Base-by-base conservation (phyloP, 345 rosid species). In the Salix caprea region DNA sequence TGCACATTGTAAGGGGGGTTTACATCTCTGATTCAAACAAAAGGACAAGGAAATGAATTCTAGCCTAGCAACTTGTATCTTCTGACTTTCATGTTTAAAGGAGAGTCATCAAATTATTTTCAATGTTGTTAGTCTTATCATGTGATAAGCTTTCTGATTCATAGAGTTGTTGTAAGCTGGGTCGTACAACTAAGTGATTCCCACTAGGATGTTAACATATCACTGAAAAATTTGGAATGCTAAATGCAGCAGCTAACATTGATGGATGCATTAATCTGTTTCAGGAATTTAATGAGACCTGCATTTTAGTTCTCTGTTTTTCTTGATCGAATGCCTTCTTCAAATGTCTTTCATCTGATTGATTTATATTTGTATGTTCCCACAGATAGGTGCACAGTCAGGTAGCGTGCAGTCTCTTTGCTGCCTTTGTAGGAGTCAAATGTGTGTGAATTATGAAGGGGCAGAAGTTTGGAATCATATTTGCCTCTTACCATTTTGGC, bases 11-110 rank as follows among this genome's bases (percentile, higher is more conserved):
- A 77, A 78, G 54, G 61, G 60, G 34, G 73, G 65, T 76, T 16
- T 42, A 61, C 78, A 46, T 73, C 58, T 77, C 71, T 67, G 73
- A 50, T 52, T 46, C 81, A 16, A 65, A 14, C 40, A 62, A 54
- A 65, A 65, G 72, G 52, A 67, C 15, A 10, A 23, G 64, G 64
- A 23, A 62, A 50, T 65, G 70, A 78, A 74, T 24, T 46, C 36
- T 75, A 72, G 68, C 60, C 60, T 23, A 50, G 48, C 8, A 15
- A 65, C 54, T 12, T 80, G n/a, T 65, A 65, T 56, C n/a, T 58
- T 30, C 46, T 11, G 4, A 67, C 28, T 21, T 68, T 44, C 32
- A 37, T 65, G 52, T 30, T 50, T 26, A 24, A 69, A 18, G 34
- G 36, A 48, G 60, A 26, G 40, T 61, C 66, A n/a, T 60, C 50